Evolutionary conservation across 257 asterid species (phyloP).

Genomic region (Craterostigma plantagineum): DNA sequence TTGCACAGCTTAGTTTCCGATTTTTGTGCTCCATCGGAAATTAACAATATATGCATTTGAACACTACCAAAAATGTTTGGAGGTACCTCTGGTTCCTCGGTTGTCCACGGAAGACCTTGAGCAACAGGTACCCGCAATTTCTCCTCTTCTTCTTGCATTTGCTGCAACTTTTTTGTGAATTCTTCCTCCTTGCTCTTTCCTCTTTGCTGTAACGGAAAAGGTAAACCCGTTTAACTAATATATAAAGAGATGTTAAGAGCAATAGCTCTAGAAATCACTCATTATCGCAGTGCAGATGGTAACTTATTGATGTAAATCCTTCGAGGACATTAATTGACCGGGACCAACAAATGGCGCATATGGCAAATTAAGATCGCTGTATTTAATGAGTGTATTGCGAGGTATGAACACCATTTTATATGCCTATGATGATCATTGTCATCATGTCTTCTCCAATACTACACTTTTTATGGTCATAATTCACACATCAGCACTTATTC

Average conservation of each 20-base stretch:
- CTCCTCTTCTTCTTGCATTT: slow-evolving; percentile 66
- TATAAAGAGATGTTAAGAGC: background rate
- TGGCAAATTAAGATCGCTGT: too few relatives aligned
- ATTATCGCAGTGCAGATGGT: background rate
- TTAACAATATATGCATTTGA: too few relatives aligned
- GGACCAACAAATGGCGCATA: background rate
- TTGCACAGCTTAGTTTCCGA: too few relatives aligned
- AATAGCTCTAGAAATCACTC: background rate
- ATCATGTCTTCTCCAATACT: too few relatives aligned
- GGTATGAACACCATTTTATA: too few relatives aligned
- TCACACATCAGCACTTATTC: background rate
- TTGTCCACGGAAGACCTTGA: slow-evolving; percentile 96
- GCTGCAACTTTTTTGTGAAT: slow-evolving; percentile 49
- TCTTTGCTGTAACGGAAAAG: slow-evolving; percentile 40
- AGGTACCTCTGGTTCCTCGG: slow-evolving; percentile 91
- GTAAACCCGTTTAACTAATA: background rate
- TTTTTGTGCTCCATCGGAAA: too few relatives aligned
- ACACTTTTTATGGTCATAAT: too few relatives aligned
- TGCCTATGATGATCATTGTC: too few relatives aligned
- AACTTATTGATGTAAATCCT: too few relatives aligned
- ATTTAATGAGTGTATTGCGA: too few relatives aligned
- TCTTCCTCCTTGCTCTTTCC: slow-evolving; percentile 81
- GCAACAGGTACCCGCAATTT: slow-evolving; percentile 69
- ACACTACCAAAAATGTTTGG: background rate
- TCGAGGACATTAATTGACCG: too few relatives aligned